Evolutionary conservation across 257 asterid species (phyloP).

Genomic region (Solanum boliviense): DNA sequence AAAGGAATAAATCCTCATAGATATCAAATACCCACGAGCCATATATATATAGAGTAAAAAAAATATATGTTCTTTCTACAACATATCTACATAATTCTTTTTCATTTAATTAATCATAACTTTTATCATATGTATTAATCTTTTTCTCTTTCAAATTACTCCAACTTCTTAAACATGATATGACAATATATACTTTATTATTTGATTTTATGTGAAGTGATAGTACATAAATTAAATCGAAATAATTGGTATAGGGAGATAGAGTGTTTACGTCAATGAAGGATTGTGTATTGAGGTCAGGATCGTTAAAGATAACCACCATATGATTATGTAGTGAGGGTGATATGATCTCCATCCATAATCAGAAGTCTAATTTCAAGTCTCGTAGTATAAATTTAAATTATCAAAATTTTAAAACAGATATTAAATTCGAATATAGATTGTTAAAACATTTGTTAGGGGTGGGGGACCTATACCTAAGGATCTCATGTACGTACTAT

Average conservation of each 20-base stretch:
- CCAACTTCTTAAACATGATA: neutral
- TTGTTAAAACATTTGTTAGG: neutral
- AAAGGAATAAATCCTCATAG: neutral
- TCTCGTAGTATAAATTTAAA: neutral
- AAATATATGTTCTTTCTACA: neutral
- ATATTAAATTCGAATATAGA: neutral
- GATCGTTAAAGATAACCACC: neutral
- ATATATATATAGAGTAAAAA: too few relatives aligned
- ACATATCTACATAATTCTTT: neutral
- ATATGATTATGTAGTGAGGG: neutral
- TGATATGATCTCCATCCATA: neutral
- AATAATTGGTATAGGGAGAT: neutral
- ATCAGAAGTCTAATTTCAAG: neutral
- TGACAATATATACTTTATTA: neutral
- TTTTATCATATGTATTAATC: neutral
- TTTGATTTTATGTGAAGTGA: neutral
- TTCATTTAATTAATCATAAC: neutral
- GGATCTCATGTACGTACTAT: neutral
- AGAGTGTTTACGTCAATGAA: neutral
- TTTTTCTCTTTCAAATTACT: neutral
- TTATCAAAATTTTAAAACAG: neutral
- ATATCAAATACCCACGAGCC: neutral
- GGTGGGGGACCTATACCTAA: neutral
- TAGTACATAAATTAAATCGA: neutral
- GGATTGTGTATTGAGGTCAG: neutral